Conservation (phyloP, 306 rosid genomes). For the Citrullus amarus region DNA sequence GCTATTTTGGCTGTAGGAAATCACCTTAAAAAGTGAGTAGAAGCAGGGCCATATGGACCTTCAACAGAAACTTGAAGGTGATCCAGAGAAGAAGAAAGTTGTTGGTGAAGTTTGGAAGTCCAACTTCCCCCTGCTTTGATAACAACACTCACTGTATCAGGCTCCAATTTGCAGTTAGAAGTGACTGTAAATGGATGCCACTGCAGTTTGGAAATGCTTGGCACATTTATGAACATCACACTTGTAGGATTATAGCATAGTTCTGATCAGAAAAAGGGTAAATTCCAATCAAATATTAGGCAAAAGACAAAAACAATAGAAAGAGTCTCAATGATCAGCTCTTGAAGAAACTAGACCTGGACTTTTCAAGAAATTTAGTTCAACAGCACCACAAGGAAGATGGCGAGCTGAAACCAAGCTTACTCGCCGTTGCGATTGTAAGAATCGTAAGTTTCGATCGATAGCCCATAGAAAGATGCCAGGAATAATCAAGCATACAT, state of each 20-base stretch:
- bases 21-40: conserved; percentile 40
- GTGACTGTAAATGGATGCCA: conserved; percentile 80
- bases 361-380: conserved; percentile 48
- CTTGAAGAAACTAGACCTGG: conserved; percentile 16
- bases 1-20: background rate
- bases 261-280: conserved; percentile 17
- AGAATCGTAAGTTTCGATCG: conserved; percentile 46
- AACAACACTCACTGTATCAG: conserved; percentile 30
- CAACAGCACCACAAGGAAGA: conserved; percentile 36
- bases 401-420: conserved; percentile 40
- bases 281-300: background rate
- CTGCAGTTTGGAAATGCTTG: conserved; percentile 53
- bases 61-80: conserved; percentile 55
- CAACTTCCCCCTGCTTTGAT: conserved; percentile 49
- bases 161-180: conserved; percentile 44
- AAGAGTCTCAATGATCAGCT: background rate
- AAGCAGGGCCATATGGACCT: conserved; percentile 70
- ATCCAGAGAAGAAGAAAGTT: conserved; percentile 32
- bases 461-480: conserved; percentile 58
- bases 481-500: conserved; percentile 43
- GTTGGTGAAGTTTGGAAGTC: conserved; percentile 37
- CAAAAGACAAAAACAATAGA: background rate
- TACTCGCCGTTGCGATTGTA: conserved; percentile 39
- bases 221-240: conserved; percentile 52
- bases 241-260: conserved; percentile 49